Percentiles rank a stretch among this genome's conserved stretches.
These are phyloP conservation scores for Colletotrichum tofieldiae DNA, from an alignment of 2,329 filamentous ascomycete species.

Conservation along the genomic window DNA sequence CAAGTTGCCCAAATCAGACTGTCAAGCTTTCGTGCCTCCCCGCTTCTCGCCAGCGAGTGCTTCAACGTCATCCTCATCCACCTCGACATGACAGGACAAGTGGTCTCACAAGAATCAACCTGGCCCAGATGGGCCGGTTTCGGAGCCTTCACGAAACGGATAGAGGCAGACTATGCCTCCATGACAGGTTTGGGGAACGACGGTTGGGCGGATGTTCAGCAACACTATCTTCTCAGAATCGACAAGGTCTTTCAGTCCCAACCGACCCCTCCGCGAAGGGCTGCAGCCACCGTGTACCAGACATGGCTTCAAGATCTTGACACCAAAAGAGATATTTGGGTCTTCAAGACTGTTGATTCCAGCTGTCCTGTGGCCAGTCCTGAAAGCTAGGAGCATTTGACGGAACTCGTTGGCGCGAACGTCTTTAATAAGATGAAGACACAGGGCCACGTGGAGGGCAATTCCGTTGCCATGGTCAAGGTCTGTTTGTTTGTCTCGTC, in stretches of 20 bases:
- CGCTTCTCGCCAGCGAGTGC: constrained; percentile 3
- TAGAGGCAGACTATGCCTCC: neutral
- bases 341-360: neutral
- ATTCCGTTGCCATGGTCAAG: neutral
- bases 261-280: neutral
- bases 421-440: neutral
- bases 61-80: neutral
- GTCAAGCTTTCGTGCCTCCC: constrained; percentile 4
- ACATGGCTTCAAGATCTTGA: neutral
- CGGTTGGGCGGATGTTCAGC: neutral
- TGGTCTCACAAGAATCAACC: neutral
- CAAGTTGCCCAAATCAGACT: neutral
- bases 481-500: neutral
- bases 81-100: neutral
- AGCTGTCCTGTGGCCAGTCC: neutral
- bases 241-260: neutral
- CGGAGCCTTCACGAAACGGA: neutral
- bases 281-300: neutral
- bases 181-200: neutral
- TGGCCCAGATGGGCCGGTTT: neutral
- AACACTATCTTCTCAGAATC: constrained; percentile 13
- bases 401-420: neutral
- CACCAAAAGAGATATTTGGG: neutral
- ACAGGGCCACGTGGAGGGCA: neutral
- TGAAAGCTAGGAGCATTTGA: constrained; percentile 8